A percentile compares a stretch with the other conserved stretches of the same genome.
Conservation (phyloP, 192 early-diverging fungal genomes). For the Coemansia pectinata region DNA sequence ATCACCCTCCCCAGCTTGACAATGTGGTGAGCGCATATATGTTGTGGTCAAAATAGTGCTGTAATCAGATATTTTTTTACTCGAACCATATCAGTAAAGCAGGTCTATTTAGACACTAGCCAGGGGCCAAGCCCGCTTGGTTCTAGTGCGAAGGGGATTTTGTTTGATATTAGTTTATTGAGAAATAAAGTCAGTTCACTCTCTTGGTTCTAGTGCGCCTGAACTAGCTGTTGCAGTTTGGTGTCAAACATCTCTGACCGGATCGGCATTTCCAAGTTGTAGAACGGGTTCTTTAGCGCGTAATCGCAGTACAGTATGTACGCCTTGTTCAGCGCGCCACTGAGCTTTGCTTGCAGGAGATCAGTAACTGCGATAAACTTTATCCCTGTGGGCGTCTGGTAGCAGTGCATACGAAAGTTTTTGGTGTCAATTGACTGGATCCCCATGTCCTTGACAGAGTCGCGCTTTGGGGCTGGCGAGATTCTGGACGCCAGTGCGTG, state of each 20-base stretch:
- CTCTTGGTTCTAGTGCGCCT: conserved; percentile 8
- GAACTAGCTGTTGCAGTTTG: conserved; percentile 58
- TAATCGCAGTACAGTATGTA: conserved; percentile 94
- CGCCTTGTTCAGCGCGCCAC: conserved; percentile 60
- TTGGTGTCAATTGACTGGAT: conserved; percentile 93
- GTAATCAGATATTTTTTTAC: background rate
- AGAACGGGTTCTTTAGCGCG: conserved; percentile 99
- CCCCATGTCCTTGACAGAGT: conserved; percentile 66
- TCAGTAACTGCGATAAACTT: conserved; percentile 95
- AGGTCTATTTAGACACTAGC: background rate
- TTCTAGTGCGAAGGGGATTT: background rate
- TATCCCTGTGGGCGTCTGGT: conserved; percentile 91
- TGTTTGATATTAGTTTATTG: too few relatives aligned
- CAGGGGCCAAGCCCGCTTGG: background rate
- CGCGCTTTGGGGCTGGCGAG: conserved; percentile 64
- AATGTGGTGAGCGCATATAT: background rate
- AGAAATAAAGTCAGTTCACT: too few relatives aligned
- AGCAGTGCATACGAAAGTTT: conserved; percentile 88
- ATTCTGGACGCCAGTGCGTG: conserved; percentile 95
- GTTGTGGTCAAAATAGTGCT: background rate
- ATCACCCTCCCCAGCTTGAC: background rate
- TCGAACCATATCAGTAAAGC: background rate
- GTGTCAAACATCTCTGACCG: conserved; percentile 93
- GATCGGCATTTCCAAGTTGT: conserved; percentile 98
- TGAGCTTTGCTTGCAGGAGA: conserved; percentile 65